Conservation (phyloP, 371 early-diverging fungal genomes). For the Nematocida major region DNA sequence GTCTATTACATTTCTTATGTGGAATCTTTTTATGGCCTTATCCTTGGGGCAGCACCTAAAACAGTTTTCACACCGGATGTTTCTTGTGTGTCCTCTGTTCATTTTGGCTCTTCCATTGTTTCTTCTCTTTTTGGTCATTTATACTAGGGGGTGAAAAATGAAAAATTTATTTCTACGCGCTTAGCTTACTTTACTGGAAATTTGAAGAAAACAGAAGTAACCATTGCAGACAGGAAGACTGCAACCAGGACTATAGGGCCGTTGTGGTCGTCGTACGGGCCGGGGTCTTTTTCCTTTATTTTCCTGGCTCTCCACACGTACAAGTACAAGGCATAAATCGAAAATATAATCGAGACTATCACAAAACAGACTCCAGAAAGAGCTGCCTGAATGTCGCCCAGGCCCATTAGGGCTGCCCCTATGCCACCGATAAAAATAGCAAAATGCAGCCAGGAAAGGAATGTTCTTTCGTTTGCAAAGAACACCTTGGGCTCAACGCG, state of each 20-base stretch:
- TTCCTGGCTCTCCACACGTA: constrained; percentile 81
- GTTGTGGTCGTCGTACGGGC: constrained; percentile 65
- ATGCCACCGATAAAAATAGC: constrained; percentile 67
- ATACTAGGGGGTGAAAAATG: constrained; percentile 22
- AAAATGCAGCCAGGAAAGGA: constrained; percentile 79
- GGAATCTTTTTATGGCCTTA: constrained; percentile 96
- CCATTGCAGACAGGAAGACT: constrained; percentile 75
- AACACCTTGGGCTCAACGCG: constrained; percentile 95
- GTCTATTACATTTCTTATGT: constrained; percentile 92
- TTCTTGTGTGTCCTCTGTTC: constrained; percentile 90
- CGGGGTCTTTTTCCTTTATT: constrained; percentile 64
- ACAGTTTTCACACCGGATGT: constrained; percentile 95
- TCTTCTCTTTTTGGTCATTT: constrained; percentile 73
- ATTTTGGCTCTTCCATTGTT: constrained; percentile 95
- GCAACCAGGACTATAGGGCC: constrained; percentile 76
- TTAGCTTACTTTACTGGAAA: constrained; percentile 65
- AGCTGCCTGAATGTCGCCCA: constrained; percentile 58
- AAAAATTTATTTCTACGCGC: constrained; percentile 23
- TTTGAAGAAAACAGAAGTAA: constrained; percentile 78
- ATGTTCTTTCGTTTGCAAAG: constrained; percentile 98
- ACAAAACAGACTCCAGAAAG: constrained; percentile 69
- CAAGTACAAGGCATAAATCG: constrained; percentile 78
- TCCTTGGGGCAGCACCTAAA: constrained; percentile 92
- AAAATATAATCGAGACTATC: constrained; percentile 71
- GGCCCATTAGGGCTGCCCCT: constrained; percentile 65